Conservation (phyloP, 495 filamentous ascomycete genomes). For the Talaromyces ruber region DNA sequence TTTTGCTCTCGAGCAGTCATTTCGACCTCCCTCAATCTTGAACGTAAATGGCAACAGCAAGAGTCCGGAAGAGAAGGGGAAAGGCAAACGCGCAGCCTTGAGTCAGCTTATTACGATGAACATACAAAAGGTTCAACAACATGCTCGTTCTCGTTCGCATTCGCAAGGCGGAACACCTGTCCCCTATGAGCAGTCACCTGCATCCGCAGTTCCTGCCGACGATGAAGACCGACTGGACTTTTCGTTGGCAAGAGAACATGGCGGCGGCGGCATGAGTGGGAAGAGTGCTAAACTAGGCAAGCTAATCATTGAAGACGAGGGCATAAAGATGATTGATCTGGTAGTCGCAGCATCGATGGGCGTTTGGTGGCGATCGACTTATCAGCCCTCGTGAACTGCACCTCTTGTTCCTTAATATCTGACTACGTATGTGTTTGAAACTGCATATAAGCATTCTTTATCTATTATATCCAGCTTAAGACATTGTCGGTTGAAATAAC, state of each 20-base stretch:
- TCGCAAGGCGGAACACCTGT: background rate
- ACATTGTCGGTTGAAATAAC: no score
- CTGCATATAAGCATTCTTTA: background rate
- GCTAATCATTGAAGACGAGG: slow-evolving; percentile 81
- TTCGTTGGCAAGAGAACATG: slow-evolving; percentile 64
- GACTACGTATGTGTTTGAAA: background rate
- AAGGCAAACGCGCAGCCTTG: background rate
- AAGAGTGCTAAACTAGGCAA: slow-evolving; percentile 90
- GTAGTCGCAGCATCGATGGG: slow-evolving; percentile 85
- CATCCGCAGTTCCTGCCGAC: background rate
- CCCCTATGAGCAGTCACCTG: background rate
- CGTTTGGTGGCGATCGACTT: slow-evolving; percentile 89
- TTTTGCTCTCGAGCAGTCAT: slow-evolving; percentile 17
- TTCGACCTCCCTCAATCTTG: background rate
- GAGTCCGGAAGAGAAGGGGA: background rate
- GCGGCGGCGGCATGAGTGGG: slow-evolving; percentile 74
- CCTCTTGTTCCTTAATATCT: background rate
- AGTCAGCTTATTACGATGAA: background rate
- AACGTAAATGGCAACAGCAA: slow-evolving; percentile 6
- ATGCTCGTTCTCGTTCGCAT: background rate
- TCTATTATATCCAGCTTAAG: background rate
- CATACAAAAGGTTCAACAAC: slow-evolving; percentile 6
- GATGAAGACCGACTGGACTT: slow-evolving; percentile 48
- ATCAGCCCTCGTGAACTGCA: slow-evolving; percentile 18
- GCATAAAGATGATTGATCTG: slow-evolving; percentile 91